A percentile compares a stretch with the other conserved stretches of the same genome.
These are phyloP conservation scores for Pleoardoris graminearum DNA, from an alignment of 2,329 filamentous ascomycete genomes.

Conservation along the genomic window DNA sequence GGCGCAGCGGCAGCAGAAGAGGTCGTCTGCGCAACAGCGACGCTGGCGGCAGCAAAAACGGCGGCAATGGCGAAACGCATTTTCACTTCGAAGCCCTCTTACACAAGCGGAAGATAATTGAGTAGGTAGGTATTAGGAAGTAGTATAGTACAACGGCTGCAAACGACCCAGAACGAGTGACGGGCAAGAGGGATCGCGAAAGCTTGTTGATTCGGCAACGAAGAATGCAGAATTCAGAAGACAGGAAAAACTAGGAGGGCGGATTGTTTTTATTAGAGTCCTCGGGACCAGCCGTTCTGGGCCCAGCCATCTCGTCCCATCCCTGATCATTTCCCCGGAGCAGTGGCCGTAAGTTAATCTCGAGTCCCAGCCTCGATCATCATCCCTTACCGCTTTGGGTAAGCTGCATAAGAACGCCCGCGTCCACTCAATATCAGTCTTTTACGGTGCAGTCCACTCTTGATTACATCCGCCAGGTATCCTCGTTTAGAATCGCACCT, in stretches of 20 bases:
- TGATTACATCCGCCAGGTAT: too few relatives aligned
- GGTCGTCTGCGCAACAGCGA: slow-evolving; percentile 46
- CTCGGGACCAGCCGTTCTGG: background rate
- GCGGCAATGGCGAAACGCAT: slow-evolving; percentile 41
- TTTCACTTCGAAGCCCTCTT: too few relatives aligned
- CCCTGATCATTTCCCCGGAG: background rate
- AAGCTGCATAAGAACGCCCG: background rate
- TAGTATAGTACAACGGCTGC: slow-evolving; percentile 5
- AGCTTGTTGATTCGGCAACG: background rate
- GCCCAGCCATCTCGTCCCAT: background rate
- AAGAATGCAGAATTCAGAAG: background rate
- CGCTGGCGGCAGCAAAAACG: slow-evolving; percentile 38
- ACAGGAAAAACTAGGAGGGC: background rate
- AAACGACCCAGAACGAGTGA: slow-evolving; percentile 33
- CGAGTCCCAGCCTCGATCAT: background rate
- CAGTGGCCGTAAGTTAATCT: background rate
- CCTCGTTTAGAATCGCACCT: too few relatives aligned
- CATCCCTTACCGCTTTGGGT: background rate
- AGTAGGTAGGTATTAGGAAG: background rate
- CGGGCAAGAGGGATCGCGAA: slow-evolving; percentile 17
- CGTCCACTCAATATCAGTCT: too few relatives aligned
- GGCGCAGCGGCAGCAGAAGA: slow-evolving; percentile 25
- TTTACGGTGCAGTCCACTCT: too few relatives aligned
- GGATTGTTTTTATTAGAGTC: background rate
- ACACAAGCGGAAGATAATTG: too few relatives aligned